Conservation (phyloP, 2,329 filamentous ascomycete genomes). For the Aureobasidium uvarum region DNA sequence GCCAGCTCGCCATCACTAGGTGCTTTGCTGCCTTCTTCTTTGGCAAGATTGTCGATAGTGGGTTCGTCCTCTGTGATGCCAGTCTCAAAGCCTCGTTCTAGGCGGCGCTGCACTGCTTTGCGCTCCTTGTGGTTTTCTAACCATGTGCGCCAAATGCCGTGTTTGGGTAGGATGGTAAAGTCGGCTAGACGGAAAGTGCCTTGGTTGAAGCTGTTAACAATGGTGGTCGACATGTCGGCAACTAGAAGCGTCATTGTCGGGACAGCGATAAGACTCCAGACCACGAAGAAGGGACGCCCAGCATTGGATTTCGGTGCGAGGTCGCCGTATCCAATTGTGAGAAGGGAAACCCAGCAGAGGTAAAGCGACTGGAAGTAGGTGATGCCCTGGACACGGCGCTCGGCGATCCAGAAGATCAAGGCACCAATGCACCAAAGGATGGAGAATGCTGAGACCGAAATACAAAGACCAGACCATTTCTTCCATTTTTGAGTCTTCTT, state of each 20-base stretch:
- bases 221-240: conserved; percentile 77
- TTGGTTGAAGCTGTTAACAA: conserved; percentile 66
- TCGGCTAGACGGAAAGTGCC: conserved; percentile 61
- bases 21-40: conserved; percentile 41
- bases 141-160: conserved; percentile 53
- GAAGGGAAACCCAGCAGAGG: conserved; percentile 77
- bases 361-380: conserved; percentile 80
- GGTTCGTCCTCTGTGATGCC: conserved; percentile 35
- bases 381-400: conserved; percentile 56
- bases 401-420: conserved; percentile 66
- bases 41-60: conserved; percentile 48
- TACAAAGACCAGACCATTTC: conserved; percentile 69
- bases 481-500: conserved; percentile 61
- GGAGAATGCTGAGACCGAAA: conserved; percentile 67
- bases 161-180: conserved; percentile 63
- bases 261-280: conserved; percentile 83
- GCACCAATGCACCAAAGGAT: conserved; percentile 80
- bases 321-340: conserved; percentile 88
- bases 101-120: conserved; percentile 38
- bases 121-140: conserved; percentile 40
- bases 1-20: conserved; percentile 59
- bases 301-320: conserved; percentile 71
- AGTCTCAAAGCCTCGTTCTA: conserved; percentile 50
- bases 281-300: conserved; percentile 84
- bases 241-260: conserved; percentile 88